Percentiles rank a stretch among this genome's conserved stretches.
These are phyloP conservation scores for Coemansia sp. DNA, from an alignment of 192 early-diverging fungal species.

Conservation along the genomic window DNA sequence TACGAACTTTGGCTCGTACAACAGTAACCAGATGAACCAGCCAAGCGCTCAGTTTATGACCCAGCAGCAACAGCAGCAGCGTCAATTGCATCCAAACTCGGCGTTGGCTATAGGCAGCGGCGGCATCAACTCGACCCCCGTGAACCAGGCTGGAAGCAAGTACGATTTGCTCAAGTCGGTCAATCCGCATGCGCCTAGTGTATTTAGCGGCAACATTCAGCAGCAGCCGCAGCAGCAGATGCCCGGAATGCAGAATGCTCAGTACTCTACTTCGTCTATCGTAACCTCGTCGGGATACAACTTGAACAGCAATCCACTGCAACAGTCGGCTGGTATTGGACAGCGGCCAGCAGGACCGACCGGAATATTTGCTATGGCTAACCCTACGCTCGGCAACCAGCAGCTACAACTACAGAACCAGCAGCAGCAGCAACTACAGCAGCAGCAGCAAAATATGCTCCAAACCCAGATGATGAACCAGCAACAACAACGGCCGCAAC, in stretches of 20 bases:
- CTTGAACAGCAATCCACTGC: slow-evolving; percentile 14
- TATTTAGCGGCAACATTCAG: slow-evolving; percentile 25
- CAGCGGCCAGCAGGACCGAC: slow-evolving; percentile 25
- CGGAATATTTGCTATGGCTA: slow-evolving; percentile 45
- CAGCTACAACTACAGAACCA: slow-evolving; percentile 22
- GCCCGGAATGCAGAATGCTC: slow-evolving; percentile 13
- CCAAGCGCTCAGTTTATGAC: slow-evolving; percentile 12
- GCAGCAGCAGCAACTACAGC: slow-evolving; percentile 16
- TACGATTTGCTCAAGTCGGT: slow-evolving; percentile 52
- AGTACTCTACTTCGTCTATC: slow-evolving; percentile 13
- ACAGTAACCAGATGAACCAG: slow-evolving; percentile 20
- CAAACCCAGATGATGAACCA: slow-evolving; percentile 25
- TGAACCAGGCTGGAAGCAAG: slow-evolving; percentile 19
- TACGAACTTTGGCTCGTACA: slow-evolving; percentile 33
- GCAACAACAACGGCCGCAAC: slow-evolving; percentile 15
- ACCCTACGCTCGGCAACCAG: slow-evolving; percentile 37
- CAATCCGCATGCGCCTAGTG: slow-evolving; percentile 45
- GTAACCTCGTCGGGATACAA: slow-evolving; percentile 14
- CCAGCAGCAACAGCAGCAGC: slow-evolving; percentile 26
- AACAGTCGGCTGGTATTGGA: not conserved
- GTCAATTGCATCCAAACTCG: slow-evolving; percentile 8
- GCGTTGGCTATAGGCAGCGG: slow-evolving; percentile 17
- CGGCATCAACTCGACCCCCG: not conserved
- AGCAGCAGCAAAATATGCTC: slow-evolving; percentile 32
- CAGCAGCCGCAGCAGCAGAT: slow-evolving; percentile 31